These are phyloP conservation scores for Ceratocystis cacaofunesta DNA, from an alignment of 2,329 filamentous ascomycete genomes.

Conservation along the genomic window DNA sequence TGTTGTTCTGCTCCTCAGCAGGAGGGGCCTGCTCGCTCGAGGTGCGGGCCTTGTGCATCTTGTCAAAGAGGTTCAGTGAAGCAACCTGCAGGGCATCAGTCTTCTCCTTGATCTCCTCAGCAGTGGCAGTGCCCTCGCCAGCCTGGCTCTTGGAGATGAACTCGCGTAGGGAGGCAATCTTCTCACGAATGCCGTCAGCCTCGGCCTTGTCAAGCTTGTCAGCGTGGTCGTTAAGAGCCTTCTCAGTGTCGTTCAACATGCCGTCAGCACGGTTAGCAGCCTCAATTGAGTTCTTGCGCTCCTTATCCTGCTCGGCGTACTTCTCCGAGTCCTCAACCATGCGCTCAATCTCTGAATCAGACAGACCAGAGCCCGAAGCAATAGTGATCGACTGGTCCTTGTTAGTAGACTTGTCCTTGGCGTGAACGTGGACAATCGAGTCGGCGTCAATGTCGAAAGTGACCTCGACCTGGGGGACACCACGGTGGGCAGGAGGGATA, in stretches of 20 bases:
- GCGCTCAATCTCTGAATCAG: slow-evolving; percentile 82
- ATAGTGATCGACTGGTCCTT: slow-evolving; percentile 99
- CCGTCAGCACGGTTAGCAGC: slow-evolving; percentile 93
- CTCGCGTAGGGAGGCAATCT: slow-evolving; percentile 74
- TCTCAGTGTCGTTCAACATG: slow-evolving; percentile 94
- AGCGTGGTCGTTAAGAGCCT: slow-evolving; percentile 90
- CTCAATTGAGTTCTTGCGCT: slow-evolving; percentile 91
- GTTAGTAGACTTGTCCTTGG: slow-evolving; percentile 98
- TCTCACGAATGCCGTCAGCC: slow-evolving; percentile 84
- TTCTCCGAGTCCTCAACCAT: slow-evolving; percentile 98
- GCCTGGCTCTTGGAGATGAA: slow-evolving; percentile 89
- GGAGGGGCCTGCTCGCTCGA: slow-evolving; percentile 43
- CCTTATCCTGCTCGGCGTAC: slow-evolving; percentile 88
- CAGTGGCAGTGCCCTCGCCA: slow-evolving; percentile 72
- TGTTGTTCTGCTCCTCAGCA: slow-evolving; percentile 51
- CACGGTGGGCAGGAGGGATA: slow-evolving; percentile 88
- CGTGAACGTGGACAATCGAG: slow-evolving; percentile 93
- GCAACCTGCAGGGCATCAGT: slow-evolving; percentile 94
- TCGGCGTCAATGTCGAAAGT: slow-evolving; percentile 98
- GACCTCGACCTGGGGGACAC: slow-evolving; percentile 92
- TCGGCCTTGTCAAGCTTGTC: slow-evolving; percentile 95
- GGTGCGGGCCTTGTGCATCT: slow-evolving; percentile 93
- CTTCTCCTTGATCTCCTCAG: slow-evolving; percentile 90
- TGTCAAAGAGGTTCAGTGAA: slow-evolving; percentile 93
- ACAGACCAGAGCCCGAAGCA: slow-evolving; percentile 91